Base-by-base conservation (phyloP, 345 rosid genomes). In the Bruguiera gymnorhiza region DNA sequence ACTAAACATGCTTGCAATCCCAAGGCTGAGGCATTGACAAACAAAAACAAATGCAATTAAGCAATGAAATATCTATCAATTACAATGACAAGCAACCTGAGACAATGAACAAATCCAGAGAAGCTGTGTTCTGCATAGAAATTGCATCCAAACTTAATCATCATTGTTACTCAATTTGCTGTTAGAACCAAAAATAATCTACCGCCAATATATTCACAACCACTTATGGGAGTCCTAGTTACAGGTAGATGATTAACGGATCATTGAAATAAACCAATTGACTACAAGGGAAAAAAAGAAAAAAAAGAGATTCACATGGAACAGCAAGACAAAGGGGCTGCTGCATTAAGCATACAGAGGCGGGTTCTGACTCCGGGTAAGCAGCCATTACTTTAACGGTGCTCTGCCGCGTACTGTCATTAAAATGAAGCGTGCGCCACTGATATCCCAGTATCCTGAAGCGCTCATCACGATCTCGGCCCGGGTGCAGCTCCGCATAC, bases 351-450 rank as follows among this genome's bases (percentile, higher is more conserved):
- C 63, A 82, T 30, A 89, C 50, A 11, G 88, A 78, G 65, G 70
- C 76, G 3, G 89, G 90, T 32, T 85, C 80, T 2, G 85, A 79
- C 64, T 71, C 82, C 16, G 65, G 57, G 72, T 70, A 86, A 75
- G 91, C 88, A 79, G 92, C 92, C 97, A 91, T 83, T 61, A 89
- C 81, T 87, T 94, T 91, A 43, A 75, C 95, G n/a, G 96, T 79
- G 69, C 98, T 94, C 78, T 91, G 98, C 39, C 89, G 83, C 63
- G 97, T 91, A 54, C 75, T 73, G 15, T 89, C 90, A 57, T 94
- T 94, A 71, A 91, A 94, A 5, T 84, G 90, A 70, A 94, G 95
- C 0, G 87, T 80, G 36, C 97, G 86, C 98, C 98, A 94, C 36
- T 91, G 91, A 70, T 91, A 94, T 43, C 98, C 96, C 57, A 94